Conservation (phyloP, 148 eudicot species). For the Fagopyrum tataricum region DNA sequence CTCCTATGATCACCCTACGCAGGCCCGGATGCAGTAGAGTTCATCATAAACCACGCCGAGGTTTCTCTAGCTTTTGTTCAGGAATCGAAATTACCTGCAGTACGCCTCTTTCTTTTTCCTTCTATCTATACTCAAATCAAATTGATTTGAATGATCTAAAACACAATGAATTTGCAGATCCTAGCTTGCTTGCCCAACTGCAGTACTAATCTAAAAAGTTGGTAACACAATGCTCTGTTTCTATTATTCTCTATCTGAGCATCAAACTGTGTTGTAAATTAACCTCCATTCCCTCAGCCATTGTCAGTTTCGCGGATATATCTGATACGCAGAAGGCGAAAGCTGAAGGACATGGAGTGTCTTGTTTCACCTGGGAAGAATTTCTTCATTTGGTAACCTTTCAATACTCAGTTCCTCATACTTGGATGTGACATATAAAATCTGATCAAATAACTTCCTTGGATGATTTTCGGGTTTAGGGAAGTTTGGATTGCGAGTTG, state of each 20-base stretch:
- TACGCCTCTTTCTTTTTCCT: conserved; percentile 19
- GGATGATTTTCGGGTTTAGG: conserved; percentile 31
- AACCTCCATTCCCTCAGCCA: conserved; percentile 36
- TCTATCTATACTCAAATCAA: neutral
- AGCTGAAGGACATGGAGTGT: conserved; percentile 54
- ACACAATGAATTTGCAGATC: conserved; percentile 39
- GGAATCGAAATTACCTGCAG: conserved; percentile 72
- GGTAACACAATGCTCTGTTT: conserved; percentile 19
- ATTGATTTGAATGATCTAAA: neutral
- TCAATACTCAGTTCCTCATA: neutral
- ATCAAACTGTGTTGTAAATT: neutral
- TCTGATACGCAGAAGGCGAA: conserved; percentile 54
- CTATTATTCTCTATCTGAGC: neutral
- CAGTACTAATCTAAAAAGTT: conserved; percentile 60
- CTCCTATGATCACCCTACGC: neutral
- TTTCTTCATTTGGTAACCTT: conserved; percentile 47
- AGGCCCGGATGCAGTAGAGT: conserved; percentile 95
- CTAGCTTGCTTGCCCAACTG: conserved; percentile 64
- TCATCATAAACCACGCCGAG: conserved; percentile 92
- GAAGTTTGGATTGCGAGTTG: conserved; percentile 43
- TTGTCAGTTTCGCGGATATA: conserved; percentile 74
- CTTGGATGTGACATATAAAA: neutral
- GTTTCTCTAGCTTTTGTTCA: conserved; percentile 78
- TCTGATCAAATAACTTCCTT: neutral
- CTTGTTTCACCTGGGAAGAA: conserved; percentile 88